Evolutionary conservation across 305 asterid species (phyloP).

Genomic region (Fraxinus xanthoxyloides): DNA sequence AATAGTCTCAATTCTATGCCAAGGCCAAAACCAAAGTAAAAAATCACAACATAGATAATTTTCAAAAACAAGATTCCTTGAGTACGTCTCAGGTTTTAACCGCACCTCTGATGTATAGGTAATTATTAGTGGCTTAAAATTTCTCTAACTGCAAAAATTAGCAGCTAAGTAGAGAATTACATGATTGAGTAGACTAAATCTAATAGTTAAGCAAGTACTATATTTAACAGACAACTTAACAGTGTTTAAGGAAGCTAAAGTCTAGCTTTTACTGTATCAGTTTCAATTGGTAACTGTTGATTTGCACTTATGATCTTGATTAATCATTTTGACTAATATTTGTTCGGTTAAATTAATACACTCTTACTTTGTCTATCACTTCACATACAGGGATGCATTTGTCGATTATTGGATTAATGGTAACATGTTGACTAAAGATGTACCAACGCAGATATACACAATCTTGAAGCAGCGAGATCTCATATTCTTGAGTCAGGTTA

Average conservation of each 20-base stretch:
- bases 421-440: slow-evolving; percentile 79
- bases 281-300: slow-evolving; percentile 9
- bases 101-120: background rate
- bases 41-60: background rate
- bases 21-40: background rate
- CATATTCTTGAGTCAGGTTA: slow-evolving; percentile 64
- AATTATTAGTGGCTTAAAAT: background rate
- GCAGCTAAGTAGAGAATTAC: background rate
- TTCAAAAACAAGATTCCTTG: background rate
- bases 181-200: background rate
- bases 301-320: slow-evolving; percentile 10
- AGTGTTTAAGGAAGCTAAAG: background rate
- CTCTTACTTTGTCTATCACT: slow-evolving; percentile 26
- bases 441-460: slow-evolving; percentile 64
- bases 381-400: slow-evolving; percentile 73
- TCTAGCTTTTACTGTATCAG: slow-evolving; percentile 1
- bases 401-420: slow-evolving; percentile 83
- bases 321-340: slow-evolving; percentile 12
- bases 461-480: slow-evolving; percentile 77
- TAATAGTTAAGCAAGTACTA: background rate
- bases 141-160: background rate
- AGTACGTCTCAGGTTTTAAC: background rate
- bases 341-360: slow-evolving; percentile 13
- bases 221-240: background rate
- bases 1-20: background rate